Evolutionary conservation across 2,329 filamentous ascomycete genomes (phyloP).

Genomic region (Canariomyces notabilis): DNA sequence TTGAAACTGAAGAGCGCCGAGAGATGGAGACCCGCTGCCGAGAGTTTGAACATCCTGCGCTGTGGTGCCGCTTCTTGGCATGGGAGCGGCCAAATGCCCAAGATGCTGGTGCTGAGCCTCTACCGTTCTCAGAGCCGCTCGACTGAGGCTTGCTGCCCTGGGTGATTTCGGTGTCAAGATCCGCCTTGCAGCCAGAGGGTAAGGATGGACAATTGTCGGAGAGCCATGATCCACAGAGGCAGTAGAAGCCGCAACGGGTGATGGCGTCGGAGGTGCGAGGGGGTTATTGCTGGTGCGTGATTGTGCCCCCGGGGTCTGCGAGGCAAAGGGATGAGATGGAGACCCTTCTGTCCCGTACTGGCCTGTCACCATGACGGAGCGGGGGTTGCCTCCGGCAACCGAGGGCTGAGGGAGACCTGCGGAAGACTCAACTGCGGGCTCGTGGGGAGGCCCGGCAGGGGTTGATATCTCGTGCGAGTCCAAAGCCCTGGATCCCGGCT

Average conservation of each 20-base stretch:
- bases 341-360: conserved; percentile 25
- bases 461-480: conserved; percentile 43
- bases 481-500: conserved; percentile 32
- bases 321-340: conserved; percentile 24
- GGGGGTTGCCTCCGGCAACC: conserved; percentile 20
- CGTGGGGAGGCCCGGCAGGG: conserved; percentile 34
- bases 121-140: conserved; percentile 29
- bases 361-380: conserved; percentile 20
- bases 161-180: conserved; percentile 57
- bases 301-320: conserved; percentile 27
- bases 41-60: conserved; percentile 23
- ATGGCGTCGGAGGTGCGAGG: conserved; percentile 8
- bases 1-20: conserved; percentile 21
- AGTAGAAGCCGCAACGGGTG: conserved; percentile 22
- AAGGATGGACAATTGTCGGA: conserved; percentile 28
- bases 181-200: conserved; percentile 37
- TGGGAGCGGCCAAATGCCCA: conserved; percentile 24
- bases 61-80: conserved; percentile 7
- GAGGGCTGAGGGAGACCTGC: conserved; percentile 18
- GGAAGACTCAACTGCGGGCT: conserved; percentile 15
- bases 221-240: conserved; percentile 31
- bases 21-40: conserved; percentile 18
- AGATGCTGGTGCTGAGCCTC: conserved; percentile 30
- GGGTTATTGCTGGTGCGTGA: conserved; percentile 30
- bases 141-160: conserved; percentile 46